Conservation (phyloP, 371 early-diverging fungal genomes). For the Lichtheimia ramosa region DNA sequence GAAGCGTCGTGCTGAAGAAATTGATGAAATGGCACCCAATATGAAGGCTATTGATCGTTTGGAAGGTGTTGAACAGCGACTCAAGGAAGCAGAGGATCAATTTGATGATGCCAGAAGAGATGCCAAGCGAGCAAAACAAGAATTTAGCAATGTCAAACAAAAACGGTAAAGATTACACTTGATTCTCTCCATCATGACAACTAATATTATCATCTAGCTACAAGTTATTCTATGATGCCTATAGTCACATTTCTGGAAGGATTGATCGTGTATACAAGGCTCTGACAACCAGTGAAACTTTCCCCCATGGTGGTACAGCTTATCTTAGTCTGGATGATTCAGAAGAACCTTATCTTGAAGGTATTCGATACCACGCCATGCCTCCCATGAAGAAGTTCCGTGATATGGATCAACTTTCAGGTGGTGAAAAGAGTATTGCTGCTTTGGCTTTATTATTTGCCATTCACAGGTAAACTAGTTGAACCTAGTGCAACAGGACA, state of each 20-base stretch:
- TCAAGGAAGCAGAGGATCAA: conserved; percentile 77
- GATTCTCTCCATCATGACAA: not conserved
- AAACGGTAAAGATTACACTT: conserved; percentile 54
- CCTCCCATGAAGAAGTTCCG: conserved; percentile 99
- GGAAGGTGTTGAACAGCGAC: conserved; percentile 77
- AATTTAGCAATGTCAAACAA: conserved; percentile 80
- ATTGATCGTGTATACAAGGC: conserved; percentile 97
- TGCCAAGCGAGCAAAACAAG: conserved; percentile 78
- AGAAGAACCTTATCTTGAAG: conserved; percentile 95
- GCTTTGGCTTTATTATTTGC: conserved; percentile 98
- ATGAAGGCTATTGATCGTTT: conserved; percentile 84
- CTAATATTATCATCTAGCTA: conserved; percentile 44
- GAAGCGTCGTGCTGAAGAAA: conserved; percentile 63
- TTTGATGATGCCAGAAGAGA: conserved; percentile 78
- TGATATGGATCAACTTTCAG: conserved; percentile 98
- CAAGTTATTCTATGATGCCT: conserved; percentile 85
- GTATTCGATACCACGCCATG: conserved; percentile 98
- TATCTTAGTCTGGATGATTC: conserved; percentile 92
- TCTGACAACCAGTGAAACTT: conserved; percentile 77
- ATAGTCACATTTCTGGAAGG: conserved; percentile 82
- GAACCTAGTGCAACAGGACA: not conserved
- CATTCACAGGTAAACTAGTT: conserved; percentile 73
- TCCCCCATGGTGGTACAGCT: conserved; percentile 94
- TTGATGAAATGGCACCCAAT: conserved; percentile 90
- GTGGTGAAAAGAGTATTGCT: conserved; percentile 99